A percentile compares a stretch with the other conserved stretches of the same genome.
These are phyloP conservation scores for Ophiostoma sp. DNA, from an alignment of 2,329 filamentous ascomycete species.

Conservation along the genomic window DNA sequence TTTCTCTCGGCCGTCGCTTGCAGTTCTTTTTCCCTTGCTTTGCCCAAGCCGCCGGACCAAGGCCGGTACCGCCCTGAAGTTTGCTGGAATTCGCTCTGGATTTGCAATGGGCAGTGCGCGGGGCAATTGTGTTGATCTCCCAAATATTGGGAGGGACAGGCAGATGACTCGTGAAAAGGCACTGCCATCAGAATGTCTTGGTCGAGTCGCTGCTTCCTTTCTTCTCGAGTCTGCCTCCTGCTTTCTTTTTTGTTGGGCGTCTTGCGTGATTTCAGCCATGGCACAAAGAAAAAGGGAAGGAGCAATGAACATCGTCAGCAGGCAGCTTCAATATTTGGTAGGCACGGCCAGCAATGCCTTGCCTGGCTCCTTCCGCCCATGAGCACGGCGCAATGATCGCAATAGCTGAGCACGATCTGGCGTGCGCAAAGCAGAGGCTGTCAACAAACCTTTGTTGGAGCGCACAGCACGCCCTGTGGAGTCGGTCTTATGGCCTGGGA, in stretches of 20 bases:
- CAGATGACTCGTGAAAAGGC: background rate
- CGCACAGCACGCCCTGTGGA: constrained; percentile 7
- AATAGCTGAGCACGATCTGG: background rate
- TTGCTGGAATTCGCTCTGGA: constrained; percentile 2
- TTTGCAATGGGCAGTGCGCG: constrained; percentile 4
- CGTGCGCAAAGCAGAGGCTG: constrained; percentile 3
- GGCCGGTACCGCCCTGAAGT: constrained; percentile 18
- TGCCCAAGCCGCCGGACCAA: background rate
- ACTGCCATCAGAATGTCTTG: background rate
- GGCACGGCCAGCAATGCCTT: background rate
- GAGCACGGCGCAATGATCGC: background rate
- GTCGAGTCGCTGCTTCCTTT: background rate
- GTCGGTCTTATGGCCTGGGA: constrained; percentile 8
- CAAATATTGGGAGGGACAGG: no score
- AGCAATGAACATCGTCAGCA: background rate
- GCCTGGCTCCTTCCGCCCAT: background rate
- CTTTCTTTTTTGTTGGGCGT: background rate
- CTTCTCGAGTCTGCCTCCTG: background rate
- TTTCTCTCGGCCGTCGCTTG: background rate
- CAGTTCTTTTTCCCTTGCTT: background rate
- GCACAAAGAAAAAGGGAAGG: background rate
- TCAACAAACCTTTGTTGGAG: background rate
- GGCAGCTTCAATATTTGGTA: background rate
- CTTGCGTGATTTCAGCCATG: background rate
- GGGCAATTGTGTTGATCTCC: constrained; percentile 1